Conservation (phyloP, 768 basidiomycete genomes). For the Naganishia vishniacii region DNA sequence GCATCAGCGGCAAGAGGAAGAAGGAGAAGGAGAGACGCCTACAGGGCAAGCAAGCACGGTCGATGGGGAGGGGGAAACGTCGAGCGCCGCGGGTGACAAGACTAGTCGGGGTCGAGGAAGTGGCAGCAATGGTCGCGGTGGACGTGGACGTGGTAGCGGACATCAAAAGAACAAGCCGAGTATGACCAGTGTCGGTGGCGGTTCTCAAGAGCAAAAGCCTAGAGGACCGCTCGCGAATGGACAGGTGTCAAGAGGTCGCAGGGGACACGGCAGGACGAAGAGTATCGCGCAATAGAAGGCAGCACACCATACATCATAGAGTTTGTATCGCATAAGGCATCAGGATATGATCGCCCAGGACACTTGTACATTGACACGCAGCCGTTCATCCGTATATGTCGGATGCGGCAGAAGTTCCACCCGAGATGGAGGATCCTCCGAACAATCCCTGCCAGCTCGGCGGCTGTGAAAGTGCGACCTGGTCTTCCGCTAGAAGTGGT, state of each 20-base stretch:
- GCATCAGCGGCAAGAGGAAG: neutral
- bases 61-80: neutral
- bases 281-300: neutral
- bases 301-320: neutral
- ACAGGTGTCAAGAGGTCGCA: neutral
- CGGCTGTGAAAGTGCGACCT: neutral
- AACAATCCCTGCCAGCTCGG: constrained; percentile 20
- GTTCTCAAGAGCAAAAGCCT: too few relatives aligned
- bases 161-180: neutral
- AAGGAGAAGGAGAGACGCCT: neutral
- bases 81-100: neutral
- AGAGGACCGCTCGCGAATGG: too few relatives aligned
- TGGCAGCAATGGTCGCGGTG: too few relatives aligned
- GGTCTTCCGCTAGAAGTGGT: neutral
- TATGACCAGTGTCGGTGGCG: neutral
- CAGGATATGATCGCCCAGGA: too few relatives aligned
- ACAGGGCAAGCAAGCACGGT: neutral
- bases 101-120: too few relatives aligned
- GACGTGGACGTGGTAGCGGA: neutral
- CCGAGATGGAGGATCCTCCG: neutral
- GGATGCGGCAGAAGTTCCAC: constrained; percentile 3
- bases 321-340: too few relatives aligned
- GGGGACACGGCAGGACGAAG: constrained; percentile 1
- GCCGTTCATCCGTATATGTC: constrained; percentile 14
- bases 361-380: neutral